Percentiles rank a stretch among this genome's conserved stretches.
Evolutionary conservation across 2,329 filamentous ascomycete genomes (phyloP).

Genomic region (Xylaria sp.): DNA sequence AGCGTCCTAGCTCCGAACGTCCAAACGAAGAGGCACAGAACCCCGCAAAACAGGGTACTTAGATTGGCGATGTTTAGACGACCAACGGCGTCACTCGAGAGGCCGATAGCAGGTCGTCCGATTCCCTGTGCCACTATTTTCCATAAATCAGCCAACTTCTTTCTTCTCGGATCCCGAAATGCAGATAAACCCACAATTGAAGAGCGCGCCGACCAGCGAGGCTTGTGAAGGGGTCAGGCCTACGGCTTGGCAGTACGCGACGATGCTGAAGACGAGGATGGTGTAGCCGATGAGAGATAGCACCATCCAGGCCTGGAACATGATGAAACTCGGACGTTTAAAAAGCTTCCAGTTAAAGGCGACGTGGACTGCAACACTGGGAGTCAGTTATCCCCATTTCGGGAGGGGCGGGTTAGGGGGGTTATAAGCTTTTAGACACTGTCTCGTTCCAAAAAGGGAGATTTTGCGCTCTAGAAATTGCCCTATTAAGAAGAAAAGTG

Average conservation of each 20-base stretch:
- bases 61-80: slow-evolving; percentile 73
- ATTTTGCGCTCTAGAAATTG: no score
- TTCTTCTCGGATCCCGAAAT: not conserved
- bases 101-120: slow-evolving; percentile 74
- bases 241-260: slow-evolving; percentile 72
- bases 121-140: slow-evolving; percentile 62
- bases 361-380: no score
- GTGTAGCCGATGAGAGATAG: slow-evolving; percentile 77
- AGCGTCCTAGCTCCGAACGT: slow-evolving; percentile 68
- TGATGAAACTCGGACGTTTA: slow-evolving; percentile 63
- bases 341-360: slow-evolving; percentile 71
- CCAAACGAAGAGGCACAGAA: slow-evolving; percentile 76
- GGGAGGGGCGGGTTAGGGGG: no score
- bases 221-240: slow-evolving; percentile 71
- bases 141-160: not conserved
- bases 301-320: slow-evolving; percentile 71
- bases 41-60: slow-evolving; percentile 66
- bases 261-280: slow-evolving; percentile 76
- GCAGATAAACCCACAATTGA: slow-evolving; percentile 60
- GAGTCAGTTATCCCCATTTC: no score
- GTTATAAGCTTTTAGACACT: no score
- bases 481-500: no score
- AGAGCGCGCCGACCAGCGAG: slow-evolving; percentile 72
- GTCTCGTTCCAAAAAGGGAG: no score
- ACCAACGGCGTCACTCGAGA: slow-evolving; percentile 72